A percentile compares a stretch with the other conserved stretches of the same genome.
These are phyloP conservation scores for Trametes meyenii DNA, from an alignment of 768 basidiomycete species.

Conservation along the genomic window DNA sequence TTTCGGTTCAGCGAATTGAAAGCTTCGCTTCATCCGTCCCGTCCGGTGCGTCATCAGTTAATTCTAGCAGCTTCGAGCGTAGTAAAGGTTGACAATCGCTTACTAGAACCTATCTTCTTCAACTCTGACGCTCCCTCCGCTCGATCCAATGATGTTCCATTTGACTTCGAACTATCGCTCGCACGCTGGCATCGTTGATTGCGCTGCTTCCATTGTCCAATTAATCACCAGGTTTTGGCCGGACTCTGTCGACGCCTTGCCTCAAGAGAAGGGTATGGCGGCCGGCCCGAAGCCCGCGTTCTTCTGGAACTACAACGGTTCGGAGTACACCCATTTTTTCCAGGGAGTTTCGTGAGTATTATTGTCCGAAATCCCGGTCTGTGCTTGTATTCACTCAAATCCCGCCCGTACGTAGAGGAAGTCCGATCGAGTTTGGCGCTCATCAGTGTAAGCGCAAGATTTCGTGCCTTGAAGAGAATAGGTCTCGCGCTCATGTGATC, in stretches of 20 bases:
- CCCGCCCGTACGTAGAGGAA: conserved; percentile 37
- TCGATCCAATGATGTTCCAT: conserved; percentile 47
- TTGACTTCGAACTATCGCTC: conserved; percentile 69
- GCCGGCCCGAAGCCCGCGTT: conserved; percentile 62
- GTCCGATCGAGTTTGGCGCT: conserved; percentile 59
- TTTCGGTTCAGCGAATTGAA: conserved; percentile 75
- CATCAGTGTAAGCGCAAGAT: conserved; percentile 53
- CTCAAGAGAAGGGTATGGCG: conserved; percentile 55
- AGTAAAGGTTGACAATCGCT: too few relatives aligned
- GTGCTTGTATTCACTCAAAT: neutral
- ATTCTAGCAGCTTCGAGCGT: neutral
- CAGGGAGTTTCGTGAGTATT: neutral
- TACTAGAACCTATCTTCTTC: neutral
- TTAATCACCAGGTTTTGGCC: conserved; percentile 65
- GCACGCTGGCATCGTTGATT: conserved; percentile 70
- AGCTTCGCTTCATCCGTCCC: conserved; percentile 43
- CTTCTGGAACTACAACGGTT: conserved; percentile 39
- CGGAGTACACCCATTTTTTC: neutral
- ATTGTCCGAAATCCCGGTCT: neutral
- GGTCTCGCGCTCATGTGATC: neutral
- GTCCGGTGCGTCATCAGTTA: neutral
- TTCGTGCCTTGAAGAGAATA: neutral
- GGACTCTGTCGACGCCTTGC: conserved; percentile 59
- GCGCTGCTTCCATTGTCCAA: conserved; percentile 64
- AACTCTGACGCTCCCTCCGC: neutral